Conservation (phyloP, 2,329 filamentous ascomycete species). For the Alternaria alternata region DNA sequence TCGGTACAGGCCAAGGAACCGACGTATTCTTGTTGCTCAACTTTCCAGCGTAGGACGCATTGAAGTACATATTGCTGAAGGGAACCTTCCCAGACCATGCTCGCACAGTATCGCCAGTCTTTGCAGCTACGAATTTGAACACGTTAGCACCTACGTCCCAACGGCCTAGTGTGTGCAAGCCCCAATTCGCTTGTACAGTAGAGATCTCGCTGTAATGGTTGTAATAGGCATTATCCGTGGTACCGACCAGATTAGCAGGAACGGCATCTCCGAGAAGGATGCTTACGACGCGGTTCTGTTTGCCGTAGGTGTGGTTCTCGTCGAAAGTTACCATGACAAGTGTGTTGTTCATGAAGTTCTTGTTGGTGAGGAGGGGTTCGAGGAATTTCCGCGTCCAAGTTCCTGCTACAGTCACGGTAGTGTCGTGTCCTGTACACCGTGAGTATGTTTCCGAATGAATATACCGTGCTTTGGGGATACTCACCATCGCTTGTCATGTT, state of each 20-base stretch:
- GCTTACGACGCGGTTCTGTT: conserved; percentile 73
- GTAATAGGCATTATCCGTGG: conserved; percentile 69
- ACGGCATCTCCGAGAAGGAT: conserved; percentile 80
- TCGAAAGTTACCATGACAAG: conserved; percentile 81
- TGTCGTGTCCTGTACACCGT: conserved; percentile 65
- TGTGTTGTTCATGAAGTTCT: conserved; percentile 77
- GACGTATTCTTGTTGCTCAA: conserved; percentile 40
- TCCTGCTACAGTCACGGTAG: conserved; percentile 72
- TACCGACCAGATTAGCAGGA: conserved; percentile 69
- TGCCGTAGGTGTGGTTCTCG: conserved; percentile 74
- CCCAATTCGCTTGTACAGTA: conserved; percentile 58
- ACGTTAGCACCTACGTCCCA: conserved; percentile 60
- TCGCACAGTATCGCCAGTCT: conserved; percentile 37
- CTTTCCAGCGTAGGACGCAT: conserved; percentile 43
- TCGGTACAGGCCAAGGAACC: conserved; percentile 42
- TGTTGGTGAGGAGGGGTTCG: conserved; percentile 72
- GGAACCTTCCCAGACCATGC: conserved; percentile 38
- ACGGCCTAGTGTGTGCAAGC: conserved; percentile 55
- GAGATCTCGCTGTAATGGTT: conserved; percentile 58
- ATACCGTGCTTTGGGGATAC: not conserved
- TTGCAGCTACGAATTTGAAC: conserved; percentile 45
- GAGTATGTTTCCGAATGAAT: not conserved
- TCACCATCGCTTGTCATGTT: conserved; percentile 77
- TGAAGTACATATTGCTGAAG: conserved; percentile 44
- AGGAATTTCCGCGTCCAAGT: conserved; percentile 74